Base-by-base conservation (phyloP, 2,329 filamentous ascomycete genomes). In the Saccharata proteae region DNA sequence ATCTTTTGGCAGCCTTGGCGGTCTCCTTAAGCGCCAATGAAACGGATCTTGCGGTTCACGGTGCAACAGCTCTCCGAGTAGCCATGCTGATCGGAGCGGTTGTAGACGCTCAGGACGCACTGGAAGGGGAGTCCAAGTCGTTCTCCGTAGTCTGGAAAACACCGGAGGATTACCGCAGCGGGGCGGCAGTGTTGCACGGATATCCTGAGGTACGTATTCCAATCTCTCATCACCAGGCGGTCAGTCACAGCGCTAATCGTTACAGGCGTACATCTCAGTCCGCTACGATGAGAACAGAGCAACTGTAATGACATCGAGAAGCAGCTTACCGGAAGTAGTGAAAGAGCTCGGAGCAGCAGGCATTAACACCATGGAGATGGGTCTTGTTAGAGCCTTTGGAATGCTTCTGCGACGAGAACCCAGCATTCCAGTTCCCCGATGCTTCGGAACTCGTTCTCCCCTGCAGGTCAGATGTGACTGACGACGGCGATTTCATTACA, bases 371-470 rank as follows among this genome's bases (percentile, higher is more conserved):
- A 16, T 23, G 9, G 26, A n/a, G n/a, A 8, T 41, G 9, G 35
- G 10, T 16, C 17, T 37, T n/a, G n/a, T 18, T 24, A 4, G 16
- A 36, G 9, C 24, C 16, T 13, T 15, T 37, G 11, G 19, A 34
- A 22, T 24, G 26, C 4, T 8, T 38, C 5, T 38, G 36, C 32
- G 12, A 35, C 10, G 38, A 40, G 13, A 45, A 47, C 21, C 37
- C 38, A 3, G 15, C 27, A 18, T 32, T 26, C 16, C 34, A 47
- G 15, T 22, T 32, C 6, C 26, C 42, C 8, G 42, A 33, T 18
- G 45, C 43, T 15, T 46, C 49, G 5, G 14, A 40, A 10, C 25
- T 53, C 11, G 40, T 38, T 10, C 36, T 52, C 12, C 45, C 47
- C 4, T 49, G 44, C 1, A 43, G 43, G 13, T 41, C 41, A 10